phyloP scores from a whole-genome alignment of 2,329 filamentous ascomycete genomes.

The Clathrospora elynae region DNA sequence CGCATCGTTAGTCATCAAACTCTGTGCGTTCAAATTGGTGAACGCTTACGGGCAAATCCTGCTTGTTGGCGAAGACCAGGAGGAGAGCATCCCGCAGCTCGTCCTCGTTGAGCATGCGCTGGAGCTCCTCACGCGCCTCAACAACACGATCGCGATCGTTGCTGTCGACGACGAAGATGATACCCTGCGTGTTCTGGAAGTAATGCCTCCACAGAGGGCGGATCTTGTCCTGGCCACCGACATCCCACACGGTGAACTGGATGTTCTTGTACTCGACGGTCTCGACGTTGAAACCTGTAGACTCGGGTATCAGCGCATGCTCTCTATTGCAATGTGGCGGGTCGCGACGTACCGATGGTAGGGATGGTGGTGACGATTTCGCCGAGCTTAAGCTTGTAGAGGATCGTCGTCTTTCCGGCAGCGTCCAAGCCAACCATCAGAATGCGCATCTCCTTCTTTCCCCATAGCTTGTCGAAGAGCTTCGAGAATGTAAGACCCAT shows the following conservation, averaged over 20 bases:
- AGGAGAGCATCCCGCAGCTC: constrained; percentile 97
- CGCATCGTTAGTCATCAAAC: constrained; percentile 20
- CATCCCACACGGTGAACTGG: constrained; percentile 99
- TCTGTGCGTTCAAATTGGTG: constrained; percentile 1
- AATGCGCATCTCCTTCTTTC: constrained; percentile 98
- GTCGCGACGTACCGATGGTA: constrained; percentile 70
- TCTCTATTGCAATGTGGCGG: constrained; percentile 8
- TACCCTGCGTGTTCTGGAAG: constrained; percentile 91
- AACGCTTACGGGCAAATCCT: constrained; percentile 79
- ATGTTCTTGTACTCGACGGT: constrained; percentile 99
- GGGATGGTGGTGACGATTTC: constrained; percentile 98
- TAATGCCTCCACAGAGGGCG: constrained; percentile 97
- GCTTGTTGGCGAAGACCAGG: constrained; percentile 98
- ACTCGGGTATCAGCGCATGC: constrained; percentile 31
- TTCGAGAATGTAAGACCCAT: constrained; percentile 96
- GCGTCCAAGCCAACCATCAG: constrained; percentile 98
- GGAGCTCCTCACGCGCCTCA: constrained; percentile 89
- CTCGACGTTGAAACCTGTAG: constrained; percentile 89
- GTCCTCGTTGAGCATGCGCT: constrained; percentile 96
- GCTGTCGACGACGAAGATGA: constrained; percentile 98
- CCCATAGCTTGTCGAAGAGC: constrained; percentile 98
- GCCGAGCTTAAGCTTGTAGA: constrained; percentile 98
- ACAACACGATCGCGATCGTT: constrained; percentile 90
- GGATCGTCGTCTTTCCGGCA: constrained; percentile 94
- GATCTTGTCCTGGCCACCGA: constrained; percentile 99